Evolutionary conservation across 2,329 filamentous ascomycete species (phyloP).

Genomic region (Cercospora zeina): DNA sequence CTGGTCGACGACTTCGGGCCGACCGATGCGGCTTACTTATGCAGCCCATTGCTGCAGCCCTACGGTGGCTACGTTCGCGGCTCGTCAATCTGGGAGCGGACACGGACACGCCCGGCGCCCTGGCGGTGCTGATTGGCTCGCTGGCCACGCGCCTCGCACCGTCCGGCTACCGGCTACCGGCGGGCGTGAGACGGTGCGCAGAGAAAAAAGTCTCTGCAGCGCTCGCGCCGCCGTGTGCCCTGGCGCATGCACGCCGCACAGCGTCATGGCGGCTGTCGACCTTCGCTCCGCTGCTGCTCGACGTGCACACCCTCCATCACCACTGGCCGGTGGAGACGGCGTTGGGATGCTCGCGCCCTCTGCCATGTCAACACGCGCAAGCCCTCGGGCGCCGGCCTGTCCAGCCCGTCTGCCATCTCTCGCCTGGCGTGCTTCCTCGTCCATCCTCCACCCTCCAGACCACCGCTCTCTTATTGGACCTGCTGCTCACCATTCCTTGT

Average conservation of each 20-base stretch:
- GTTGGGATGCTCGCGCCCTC: slow-evolving; percentile 23
- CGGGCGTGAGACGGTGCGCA: slow-evolving; percentile 4
- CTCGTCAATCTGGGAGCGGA: slow-evolving; percentile 17
- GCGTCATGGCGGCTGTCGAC: slow-evolving; percentile 26
- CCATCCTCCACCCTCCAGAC: slow-evolving; percentile 12
- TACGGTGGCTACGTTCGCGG: slow-evolving; percentile 15
- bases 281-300: slow-evolving; percentile 23
- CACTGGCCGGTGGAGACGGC: slow-evolving; percentile 15
- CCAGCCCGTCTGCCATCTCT: slow-evolving; percentile 15
- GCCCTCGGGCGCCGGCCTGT: slow-evolving; percentile 21
- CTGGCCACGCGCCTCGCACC: slow-evolving; percentile 2
- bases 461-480: slow-evolving; percentile 16
- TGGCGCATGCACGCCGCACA: slow-evolving; percentile 25
- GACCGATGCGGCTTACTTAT: slow-evolving; percentile 18
- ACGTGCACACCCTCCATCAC: slow-evolving; percentile 13
- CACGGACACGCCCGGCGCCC: slow-evolving; percentile 10
- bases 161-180: slow-evolving; percentile 13
- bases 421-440: slow-evolving; percentile 15
- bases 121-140: slow-evolving; percentile 11
- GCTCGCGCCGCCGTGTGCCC: slow-evolving; percentile 22
- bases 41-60: slow-evolving; percentile 24
- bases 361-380: slow-evolving; percentile 22
- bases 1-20: slow-evolving; percentile 16
- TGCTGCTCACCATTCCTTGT: slow-evolving; percentile 12
- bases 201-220: slow-evolving; percentile 28